Percentiles rank a stretch among this genome's conserved stretches.
Evolutionary conservation across 1,139 yeast genomes (phyloP).

Genomic region (Lodderomyces metapsilosis): DNA sequence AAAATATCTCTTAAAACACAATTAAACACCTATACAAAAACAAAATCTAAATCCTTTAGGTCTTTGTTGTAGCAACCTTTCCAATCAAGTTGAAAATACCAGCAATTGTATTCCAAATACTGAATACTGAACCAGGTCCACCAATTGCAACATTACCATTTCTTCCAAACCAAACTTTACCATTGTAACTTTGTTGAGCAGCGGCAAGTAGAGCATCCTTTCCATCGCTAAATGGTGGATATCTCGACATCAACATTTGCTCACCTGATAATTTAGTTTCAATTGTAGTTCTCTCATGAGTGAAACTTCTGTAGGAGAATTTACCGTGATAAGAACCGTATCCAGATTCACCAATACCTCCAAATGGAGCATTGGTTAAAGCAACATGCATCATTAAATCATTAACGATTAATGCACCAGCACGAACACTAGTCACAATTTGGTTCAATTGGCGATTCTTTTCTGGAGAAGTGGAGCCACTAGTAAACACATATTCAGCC

Average conservation of each 20-base stretch:
- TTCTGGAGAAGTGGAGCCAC: conserved; percentile 30
- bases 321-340: conserved; percentile 79
- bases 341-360: conserved; percentile 89
- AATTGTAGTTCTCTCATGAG: conserved; percentile 72
- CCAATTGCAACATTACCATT: conserved; percentile 30
- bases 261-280: conserved; percentile 72
- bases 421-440: conserved; percentile 56
- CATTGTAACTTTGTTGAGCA: conserved; percentile 28
- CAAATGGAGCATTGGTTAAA: conserved; percentile 77
- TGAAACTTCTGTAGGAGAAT: conserved; percentile 68
- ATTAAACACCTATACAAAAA: neutral
- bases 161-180: conserved; percentile 38
- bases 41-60: neutral
- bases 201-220: conserved; percentile 31
- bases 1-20: too few relatives aligned
- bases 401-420: conserved; percentile 74
- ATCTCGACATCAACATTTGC: conserved; percentile 53
- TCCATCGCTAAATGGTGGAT: conserved; percentile 58
- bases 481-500: conserved; percentile 75
- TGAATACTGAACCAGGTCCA: conserved; percentile 38
- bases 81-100: conserved; percentile 27
- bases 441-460: conserved; percentile 49
- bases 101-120: conserved; percentile 32
- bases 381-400: conserved; percentile 76
- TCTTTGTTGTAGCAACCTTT: conserved; percentile 10